phyloP scores from a whole-genome alignment of 305 asterid genomes.

The Fraxinus greggii region DNA sequence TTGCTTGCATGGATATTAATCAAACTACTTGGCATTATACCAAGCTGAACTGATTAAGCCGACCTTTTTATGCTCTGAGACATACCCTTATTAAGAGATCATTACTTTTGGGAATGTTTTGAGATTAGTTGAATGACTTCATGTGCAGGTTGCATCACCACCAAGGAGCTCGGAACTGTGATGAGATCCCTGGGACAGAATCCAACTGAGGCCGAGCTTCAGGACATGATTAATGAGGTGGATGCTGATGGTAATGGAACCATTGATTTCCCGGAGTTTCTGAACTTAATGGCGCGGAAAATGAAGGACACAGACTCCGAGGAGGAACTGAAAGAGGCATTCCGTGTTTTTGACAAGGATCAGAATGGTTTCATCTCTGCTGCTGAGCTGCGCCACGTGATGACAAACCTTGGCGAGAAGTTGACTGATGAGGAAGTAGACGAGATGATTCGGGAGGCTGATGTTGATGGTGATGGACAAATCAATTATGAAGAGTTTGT shows the following conservation, averaged over 20 bases:
- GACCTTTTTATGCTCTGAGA: background rate
- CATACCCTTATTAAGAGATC: background rate
- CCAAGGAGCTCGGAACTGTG: background rate
- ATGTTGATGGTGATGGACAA: background rate
- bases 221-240: background rate
- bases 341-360: background rate
- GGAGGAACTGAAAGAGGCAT: conserved; percentile 2
- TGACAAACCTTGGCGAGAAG: background rate
- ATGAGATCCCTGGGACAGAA: background rate
- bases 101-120: background rate
- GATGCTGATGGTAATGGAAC: background rate
- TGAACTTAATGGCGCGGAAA: background rate
- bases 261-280: background rate
- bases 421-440: background rate
- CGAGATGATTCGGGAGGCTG: background rate
- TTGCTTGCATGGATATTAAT: background rate
- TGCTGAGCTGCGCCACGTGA: background rate
- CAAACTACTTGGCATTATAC: background rate
- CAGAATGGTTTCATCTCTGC: background rate
- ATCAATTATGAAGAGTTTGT: background rate
- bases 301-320: background rate
- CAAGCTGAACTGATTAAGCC: background rate
- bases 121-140: background rate
- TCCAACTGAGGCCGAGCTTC: background rate
- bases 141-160: background rate